phyloP scores from a whole-genome alignment of 164 flowering plant species.

The Santalum album region DNA sequence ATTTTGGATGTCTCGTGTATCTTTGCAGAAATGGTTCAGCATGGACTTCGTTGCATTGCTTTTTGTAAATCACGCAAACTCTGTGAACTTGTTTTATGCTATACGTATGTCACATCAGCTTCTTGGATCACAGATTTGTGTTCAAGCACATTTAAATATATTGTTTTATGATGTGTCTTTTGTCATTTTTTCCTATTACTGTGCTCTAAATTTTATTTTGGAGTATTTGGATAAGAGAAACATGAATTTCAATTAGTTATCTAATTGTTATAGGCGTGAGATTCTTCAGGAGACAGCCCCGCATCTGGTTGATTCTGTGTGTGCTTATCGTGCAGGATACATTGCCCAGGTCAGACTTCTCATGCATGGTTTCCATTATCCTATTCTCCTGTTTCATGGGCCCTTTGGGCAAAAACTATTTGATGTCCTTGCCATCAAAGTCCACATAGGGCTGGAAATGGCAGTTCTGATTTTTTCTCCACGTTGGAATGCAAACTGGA shows the following conservation, averaged over 20 bases:
- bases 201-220: not conserved
- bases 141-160: not conserved
- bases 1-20: conserved; percentile 65
- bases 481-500: not conserved
- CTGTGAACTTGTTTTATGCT: conserved; percentile 78
- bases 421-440: not conserved
- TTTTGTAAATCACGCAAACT: conserved; percentile 94
- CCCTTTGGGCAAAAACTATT: not conserved
- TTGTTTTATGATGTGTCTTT: not conserved
- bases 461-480: not conserved
- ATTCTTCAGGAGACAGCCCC: conserved; percentile 80
- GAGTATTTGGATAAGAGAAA: not conserved
- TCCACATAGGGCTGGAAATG: too few relatives aligned
- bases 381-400: not conserved
- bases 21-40: conserved; percentile 96
- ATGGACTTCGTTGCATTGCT: conserved; percentile 90
- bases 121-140: not conserved
- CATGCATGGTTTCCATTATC: not conserved
- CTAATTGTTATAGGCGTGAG: conserved; percentile 49
- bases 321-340: conserved; percentile 89
- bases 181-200: not conserved
- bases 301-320: conserved; percentile 45
- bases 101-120: conserved; percentile 52
- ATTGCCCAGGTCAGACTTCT: conserved; percentile 51
- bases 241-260: not conserved